Evolutionary conservation across 805 yeast species (phyloP), one percentile per base, ranked within the genome.

Genomic region (Barnettozyma sucrosica): DNA sequence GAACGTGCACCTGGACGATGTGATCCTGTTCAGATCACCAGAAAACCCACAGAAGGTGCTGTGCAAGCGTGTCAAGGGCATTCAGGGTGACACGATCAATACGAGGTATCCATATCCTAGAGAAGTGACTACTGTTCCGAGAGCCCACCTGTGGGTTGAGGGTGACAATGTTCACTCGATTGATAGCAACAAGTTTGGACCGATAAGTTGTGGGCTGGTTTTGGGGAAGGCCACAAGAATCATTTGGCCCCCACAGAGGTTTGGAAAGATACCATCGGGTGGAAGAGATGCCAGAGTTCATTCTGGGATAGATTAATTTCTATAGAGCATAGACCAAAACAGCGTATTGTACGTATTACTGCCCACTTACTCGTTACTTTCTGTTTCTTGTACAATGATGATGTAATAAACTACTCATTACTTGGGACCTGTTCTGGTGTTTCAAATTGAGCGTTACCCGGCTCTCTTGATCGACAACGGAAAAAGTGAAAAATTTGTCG

Each of bases 71-170:
- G 76, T 92, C 5, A 77, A 84, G 50, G 97, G 85, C 0, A 56
- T 79, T 2, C 88, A 79, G 46, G 92, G 93, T 21, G 95, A 89
- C 55, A 59, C 70, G 4, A 72, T 90, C 0, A 58, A 65, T 7
- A 80, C 95, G 2, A 70, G 83, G 47, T 67, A 73, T 36, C 83
- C 82, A 20, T 88, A 87, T 59, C 89, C 95, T 6, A 75, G 81
- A 59, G 68, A 72, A 2, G 66, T 70, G 39, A 81, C 83, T 5
- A 64, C 67, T 30, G 69, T 92, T 2, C 97, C 97, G 2, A 66
- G 85, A 46, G 83, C 81, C 57, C 97, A 92, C 61, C 56, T 88
- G 7, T 92, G 97, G 97, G 89, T 89, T 0, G 97, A 92, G 63
- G 98, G 98, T 7, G 98, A 92, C 64, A 89, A 88, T 61, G 72